Percentiles rank a stretch among this genome's conserved stretches.
These are phyloP conservation scores for Pichia paraexigua DNA, from an alignment of 805 yeast species.

Conservation along the genomic window DNA sequence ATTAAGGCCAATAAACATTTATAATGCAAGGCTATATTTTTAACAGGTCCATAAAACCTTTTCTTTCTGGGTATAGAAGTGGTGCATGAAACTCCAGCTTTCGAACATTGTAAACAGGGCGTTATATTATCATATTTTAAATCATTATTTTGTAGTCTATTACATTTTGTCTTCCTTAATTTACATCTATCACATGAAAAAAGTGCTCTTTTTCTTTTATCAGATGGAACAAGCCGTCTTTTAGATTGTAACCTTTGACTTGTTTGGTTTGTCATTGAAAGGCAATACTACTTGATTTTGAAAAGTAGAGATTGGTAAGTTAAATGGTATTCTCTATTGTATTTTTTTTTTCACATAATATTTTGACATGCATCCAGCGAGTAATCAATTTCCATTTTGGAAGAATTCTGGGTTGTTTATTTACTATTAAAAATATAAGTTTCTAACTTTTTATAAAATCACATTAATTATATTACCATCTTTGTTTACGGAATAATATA, in stretches of 20 bases:
- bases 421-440: too few relatives aligned
- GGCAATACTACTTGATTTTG: background rate
- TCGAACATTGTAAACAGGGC: constrained; percentile 33
- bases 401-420: background rate
- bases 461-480: too few relatives aligned
- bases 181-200: constrained; percentile 42
- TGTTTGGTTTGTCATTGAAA: background rate
- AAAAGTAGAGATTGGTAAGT: too few relatives aligned
- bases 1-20: constrained; percentile 33
- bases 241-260: constrained; percentile 18
- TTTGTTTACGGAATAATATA: too few relatives aligned
- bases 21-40: constrained; percentile 36
- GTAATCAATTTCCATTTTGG: background rate
- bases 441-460: too few relatives aligned
- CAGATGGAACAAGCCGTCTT: constrained; percentile 32
- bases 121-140: constrained; percentile 31
- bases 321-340: too few relatives aligned
- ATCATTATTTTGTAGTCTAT: constrained; percentile 28
- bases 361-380: background rate
- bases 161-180: constrained; percentile 35
- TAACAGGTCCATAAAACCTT: constrained; percentile 34
- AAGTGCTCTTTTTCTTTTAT: constrained; percentile 33
- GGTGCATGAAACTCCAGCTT: constrained; percentile 31
- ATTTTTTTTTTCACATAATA: background rate
- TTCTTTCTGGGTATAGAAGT: constrained; percentile 37